Conservation (phyloP, 2,329 filamentous ascomycete genomes). For the Paracamarosporium sp. region DNA sequence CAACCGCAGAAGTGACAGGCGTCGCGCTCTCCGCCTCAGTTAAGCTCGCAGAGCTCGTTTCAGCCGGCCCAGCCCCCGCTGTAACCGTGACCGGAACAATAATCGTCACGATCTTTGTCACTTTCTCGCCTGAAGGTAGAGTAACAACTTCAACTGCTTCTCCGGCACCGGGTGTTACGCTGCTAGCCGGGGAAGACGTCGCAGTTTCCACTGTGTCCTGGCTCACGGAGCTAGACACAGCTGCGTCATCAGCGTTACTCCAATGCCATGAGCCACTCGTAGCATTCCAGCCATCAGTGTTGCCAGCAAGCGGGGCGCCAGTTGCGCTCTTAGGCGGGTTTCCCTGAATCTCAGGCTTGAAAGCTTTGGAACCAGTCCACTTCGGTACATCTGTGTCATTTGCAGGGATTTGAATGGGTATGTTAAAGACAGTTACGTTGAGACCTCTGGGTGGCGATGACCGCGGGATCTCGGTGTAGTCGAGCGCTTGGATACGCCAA, state of each 20-base stretch:
- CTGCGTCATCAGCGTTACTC: conserved; percentile 7
- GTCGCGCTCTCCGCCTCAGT: conserved; percentile 1
- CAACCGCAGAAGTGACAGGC: neutral
- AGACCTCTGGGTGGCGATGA: conserved; percentile 33
- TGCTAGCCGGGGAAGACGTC: neutral
- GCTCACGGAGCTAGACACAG: neutral
- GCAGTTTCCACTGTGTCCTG: neutral
- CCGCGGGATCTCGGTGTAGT: conserved; percentile 36
- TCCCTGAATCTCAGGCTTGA: conserved; percentile 33
- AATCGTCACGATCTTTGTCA: conserved; percentile 8
- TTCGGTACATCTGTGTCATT: conserved; percentile 33
- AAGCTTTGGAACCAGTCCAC: conserved; percentile 30
- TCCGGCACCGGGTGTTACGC: conserved; percentile 2
- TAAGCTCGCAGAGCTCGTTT: conserved; percentile 3
- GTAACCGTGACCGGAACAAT: conserved; percentile 10
- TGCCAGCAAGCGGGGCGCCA: conserved; percentile 1
- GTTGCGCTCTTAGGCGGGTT: conserved; percentile 24
- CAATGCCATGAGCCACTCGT: conserved; percentile 9
- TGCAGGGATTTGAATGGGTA: conserved; percentile 30
- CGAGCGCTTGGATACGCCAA: conserved; percentile 40
- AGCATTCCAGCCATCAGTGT: conserved; percentile 9
- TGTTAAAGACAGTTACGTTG: conserved; percentile 35
- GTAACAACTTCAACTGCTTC: conserved; percentile 9
- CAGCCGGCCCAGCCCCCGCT: neutral
- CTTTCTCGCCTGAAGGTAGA: conserved; percentile 3